A percentile compares a stretch with the other conserved stretches of the same genome.
These are phyloP conservation scores for Saturnispora kantuleensis DNA, from an alignment of 805 yeast genomes.

Conservation along the genomic window DNA sequence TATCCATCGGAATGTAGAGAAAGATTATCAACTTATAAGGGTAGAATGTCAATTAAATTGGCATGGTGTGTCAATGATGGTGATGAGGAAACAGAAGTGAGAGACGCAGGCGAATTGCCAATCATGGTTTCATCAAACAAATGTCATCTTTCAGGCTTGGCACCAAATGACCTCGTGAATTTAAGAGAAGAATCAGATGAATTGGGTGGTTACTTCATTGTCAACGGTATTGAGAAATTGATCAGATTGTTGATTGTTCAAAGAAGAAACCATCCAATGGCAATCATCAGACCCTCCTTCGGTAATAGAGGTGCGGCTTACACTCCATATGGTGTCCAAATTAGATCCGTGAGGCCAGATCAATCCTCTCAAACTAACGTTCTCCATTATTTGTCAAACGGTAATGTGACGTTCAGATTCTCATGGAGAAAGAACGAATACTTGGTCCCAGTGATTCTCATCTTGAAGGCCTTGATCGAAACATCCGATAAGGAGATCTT, in stretches of 20 bases:
- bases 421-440: slow-evolving; percentile 97
- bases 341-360: slow-evolving; percentile 90
- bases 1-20: slow-evolving; percentile 88
- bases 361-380: slow-evolving; percentile 97
- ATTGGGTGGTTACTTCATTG: slow-evolving; percentile 91
- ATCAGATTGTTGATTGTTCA: slow-evolving; percentile 97
- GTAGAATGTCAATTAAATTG: slow-evolving; percentile 67
- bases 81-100: slow-evolving; percentile 64
- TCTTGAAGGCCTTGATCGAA: slow-evolving; percentile 80
- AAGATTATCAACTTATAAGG: slow-evolving; percentile 73
- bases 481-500: slow-evolving; percentile 92
- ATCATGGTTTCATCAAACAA: slow-evolving; percentile 85
- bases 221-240: slow-evolving; percentile 93
- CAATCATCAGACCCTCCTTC: slow-evolving; percentile 89
- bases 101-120: slow-evolving; percentile 90
- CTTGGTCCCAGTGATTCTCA: slow-evolving; percentile 86
- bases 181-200: slow-evolving; percentile 89
- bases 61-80: slow-evolving; percentile 86
- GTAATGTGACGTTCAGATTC: slow-evolving; percentile 92
- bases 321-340: slow-evolving; percentile 84
- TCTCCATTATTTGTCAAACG: slow-evolving; percentile 90
- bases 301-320: slow-evolving; percentile 89
- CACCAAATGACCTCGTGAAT: slow-evolving; percentile 73
- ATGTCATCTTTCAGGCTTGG: slow-evolving; percentile 77
- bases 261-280: slow-evolving; percentile 97